phyloP scores from a whole-genome alignment of 2,329 filamentous ascomycete species.

The Cladosporium sphaerospermum region DNA sequence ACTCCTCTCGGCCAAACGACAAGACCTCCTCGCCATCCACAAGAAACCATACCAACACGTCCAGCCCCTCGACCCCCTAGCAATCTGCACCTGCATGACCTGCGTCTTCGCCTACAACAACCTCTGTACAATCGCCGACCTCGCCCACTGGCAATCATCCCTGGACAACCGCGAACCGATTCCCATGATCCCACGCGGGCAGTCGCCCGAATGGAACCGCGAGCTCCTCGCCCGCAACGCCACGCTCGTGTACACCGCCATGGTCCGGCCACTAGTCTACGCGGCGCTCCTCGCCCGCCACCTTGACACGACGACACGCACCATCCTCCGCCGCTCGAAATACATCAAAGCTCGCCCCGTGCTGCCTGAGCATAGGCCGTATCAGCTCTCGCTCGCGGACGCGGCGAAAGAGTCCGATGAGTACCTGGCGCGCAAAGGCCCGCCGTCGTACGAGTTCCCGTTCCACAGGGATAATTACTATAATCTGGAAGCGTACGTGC shows the following conservation, averaged over 20 bases:
- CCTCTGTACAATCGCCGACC: slow-evolving; percentile 49
- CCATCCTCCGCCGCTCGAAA: slow-evolving; percentile 43
- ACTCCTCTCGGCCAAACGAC: slow-evolving; percentile 38
- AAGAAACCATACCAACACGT: slow-evolving; percentile 50
- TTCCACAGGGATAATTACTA: slow-evolving; percentile 55
- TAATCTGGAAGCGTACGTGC: slow-evolving; percentile 52
- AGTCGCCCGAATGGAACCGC: slow-evolving; percentile 45
- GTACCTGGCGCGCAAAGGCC: slow-evolving; percentile 48
- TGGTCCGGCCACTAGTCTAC: slow-evolving; percentile 46
- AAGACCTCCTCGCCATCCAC: slow-evolving; percentile 41
- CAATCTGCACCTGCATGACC: slow-evolving; percentile 53
- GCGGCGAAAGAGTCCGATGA: slow-evolving; percentile 41
- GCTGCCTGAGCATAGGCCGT: slow-evolving; percentile 44
- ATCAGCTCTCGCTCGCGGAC: slow-evolving; percentile 44
- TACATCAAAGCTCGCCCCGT: slow-evolving; percentile 10
- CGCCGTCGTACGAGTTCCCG: slow-evolving; percentile 47
- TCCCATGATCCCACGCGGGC: slow-evolving; percentile 46
- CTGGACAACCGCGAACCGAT: slow-evolving; percentile 49
- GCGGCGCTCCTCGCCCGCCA: slow-evolving; percentile 45
- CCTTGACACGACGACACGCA: slow-evolving; percentile 41
- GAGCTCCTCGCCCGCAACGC: slow-evolving; percentile 41
- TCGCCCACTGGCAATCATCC: slow-evolving; percentile 50
- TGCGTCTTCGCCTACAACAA: slow-evolving; percentile 54
- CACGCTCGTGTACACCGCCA: slow-evolving; percentile 39
- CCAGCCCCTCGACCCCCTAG: slow-evolving; percentile 37